Evolutionary conservation across 2,329 filamentous ascomycete species (phyloP), one percentile per base, ranked within the genome.

Genomic region (Aspergillus sp.): DNA sequence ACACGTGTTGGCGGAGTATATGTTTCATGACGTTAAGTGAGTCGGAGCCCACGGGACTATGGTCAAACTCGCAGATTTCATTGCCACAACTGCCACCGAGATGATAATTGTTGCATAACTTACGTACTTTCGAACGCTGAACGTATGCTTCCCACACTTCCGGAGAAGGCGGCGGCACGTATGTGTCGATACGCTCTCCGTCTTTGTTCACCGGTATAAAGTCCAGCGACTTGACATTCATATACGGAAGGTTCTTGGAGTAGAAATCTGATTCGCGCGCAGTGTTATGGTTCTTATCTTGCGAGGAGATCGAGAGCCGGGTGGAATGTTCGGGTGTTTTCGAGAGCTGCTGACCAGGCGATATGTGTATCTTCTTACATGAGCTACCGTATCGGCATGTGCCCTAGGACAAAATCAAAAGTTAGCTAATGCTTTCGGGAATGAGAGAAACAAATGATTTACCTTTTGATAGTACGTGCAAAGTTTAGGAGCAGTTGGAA

Each of bases 41-140:
- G 7, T 71, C 71, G 1, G 74, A 64, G 6, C 79, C 76, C 3
- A 84, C 74, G 3, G 77, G 71, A 28, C 66, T 71, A 66, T 86
- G 84, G 54, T 85, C 82, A 65, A 77, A 84, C 3, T 69, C 69
- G 62, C 81, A 83, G 58, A 61, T 61, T 47, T 69, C 63, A 46
- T 71, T 70, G 31, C 68, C 67, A 65, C 83, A 84, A 17, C 71
- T 63, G 3, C 75, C 73, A 0, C 75, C 75, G 0, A 85, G 73
- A 59, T 84, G 80, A 61, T 78, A 78, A 30, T 76, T 77, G 66
- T 85, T 85, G 70, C 83, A 85, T 0, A 82, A 76, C 65, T 83
- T 84, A 19, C 74, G 71, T 2, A 71, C 66, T 15, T 71, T 72
- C 30, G 74, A 72, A 13, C 77, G 76, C 11, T 71, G 68, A 22